Percentiles rank a stretch among this genome's conserved stretches.
Conservation (phyloP, 2,329 filamentous ascomycete genomes). For the Paecilomyces dactylethromorphus region DNA sequence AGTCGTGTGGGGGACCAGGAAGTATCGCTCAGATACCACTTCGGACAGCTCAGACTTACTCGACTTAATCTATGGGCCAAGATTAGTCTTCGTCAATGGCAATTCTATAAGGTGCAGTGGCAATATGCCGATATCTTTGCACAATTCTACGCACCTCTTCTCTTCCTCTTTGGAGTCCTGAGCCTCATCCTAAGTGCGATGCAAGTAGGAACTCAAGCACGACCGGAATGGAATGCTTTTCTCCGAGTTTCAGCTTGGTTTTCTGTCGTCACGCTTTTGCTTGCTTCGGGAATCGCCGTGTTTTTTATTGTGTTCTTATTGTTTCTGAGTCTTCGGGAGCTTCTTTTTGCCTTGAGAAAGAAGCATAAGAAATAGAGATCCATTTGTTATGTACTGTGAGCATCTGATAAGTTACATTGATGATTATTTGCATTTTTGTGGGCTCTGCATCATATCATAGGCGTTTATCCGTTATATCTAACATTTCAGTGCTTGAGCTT, state of each 20-base stretch:
- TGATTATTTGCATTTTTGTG: neutral
- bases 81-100: neutral
- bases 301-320: neutral
- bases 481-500: slow-evolving; percentile 30
- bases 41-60: neutral
- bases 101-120: neutral
- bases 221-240: neutral
- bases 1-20: neutral
- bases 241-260: neutral
- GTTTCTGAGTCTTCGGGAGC: neutral
- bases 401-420: neutral
- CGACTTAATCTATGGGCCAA: neutral
- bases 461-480: neutral
- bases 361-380: neutral
- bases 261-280: neutral
- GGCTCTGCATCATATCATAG: neutral
- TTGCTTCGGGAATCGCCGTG: neutral
- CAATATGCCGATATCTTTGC: neutral
- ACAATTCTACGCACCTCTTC: neutral
- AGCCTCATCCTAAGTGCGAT: neutral
- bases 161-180: neutral
- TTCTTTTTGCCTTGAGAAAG: neutral
- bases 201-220: neutral
- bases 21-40: neutral
- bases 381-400: neutral